phyloP scores from a whole-genome alignment of 495 filamentous ascomycete genomes.

The Collariella sp. region DNA sequence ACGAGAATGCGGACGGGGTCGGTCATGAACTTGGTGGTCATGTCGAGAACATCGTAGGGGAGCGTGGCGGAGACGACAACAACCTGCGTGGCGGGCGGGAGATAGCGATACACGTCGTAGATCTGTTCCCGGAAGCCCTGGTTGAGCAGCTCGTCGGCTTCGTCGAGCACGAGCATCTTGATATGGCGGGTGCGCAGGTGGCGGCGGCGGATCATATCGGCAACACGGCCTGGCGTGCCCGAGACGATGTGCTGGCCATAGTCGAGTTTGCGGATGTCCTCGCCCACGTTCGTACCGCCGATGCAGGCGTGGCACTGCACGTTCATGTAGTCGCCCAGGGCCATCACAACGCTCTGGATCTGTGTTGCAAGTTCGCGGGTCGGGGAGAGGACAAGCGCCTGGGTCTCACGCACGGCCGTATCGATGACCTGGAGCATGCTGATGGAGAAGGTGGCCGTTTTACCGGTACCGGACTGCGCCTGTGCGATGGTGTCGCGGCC shows the following conservation, averaged over 20 bases:
- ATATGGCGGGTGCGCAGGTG: constrained; percentile 88
- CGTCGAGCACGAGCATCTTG: constrained; percentile 99
- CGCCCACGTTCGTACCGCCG: constrained; percentile 93
- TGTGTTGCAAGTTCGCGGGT: constrained; percentile 97
- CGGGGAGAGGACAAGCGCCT: constrained; percentile 91
- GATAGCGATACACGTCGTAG: constrained; percentile 98
- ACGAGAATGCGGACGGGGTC: constrained; percentile 98
- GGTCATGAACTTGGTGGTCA: constrained; percentile 99
- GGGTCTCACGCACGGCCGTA: constrained; percentile 83
- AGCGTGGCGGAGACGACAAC: constrained; percentile 95
- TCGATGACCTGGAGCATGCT: constrained; percentile 97
- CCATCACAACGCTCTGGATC: constrained; percentile 98
- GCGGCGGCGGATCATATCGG: constrained; percentile 97
- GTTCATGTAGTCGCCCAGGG: constrained; percentile 98
- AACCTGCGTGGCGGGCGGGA: constrained; percentile 95
- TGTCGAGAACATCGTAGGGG: constrained; percentile 97
- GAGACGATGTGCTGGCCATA: constrained; percentile 95
- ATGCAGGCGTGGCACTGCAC: constrained; percentile 99
- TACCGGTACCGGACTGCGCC: constrained; percentile 98
- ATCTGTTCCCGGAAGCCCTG: constrained; percentile 99
- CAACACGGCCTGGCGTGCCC: constrained; percentile 93
- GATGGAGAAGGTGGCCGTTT: constrained; percentile 98
- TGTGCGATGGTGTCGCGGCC: constrained; percentile 97
- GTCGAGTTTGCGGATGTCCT: constrained; percentile 94
- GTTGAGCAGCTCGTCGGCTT: constrained; percentile 96